Evolutionary conservation across 495 filamentous ascomycete species (phyloP).

Genomic region (Tuber calosporum): DNA sequence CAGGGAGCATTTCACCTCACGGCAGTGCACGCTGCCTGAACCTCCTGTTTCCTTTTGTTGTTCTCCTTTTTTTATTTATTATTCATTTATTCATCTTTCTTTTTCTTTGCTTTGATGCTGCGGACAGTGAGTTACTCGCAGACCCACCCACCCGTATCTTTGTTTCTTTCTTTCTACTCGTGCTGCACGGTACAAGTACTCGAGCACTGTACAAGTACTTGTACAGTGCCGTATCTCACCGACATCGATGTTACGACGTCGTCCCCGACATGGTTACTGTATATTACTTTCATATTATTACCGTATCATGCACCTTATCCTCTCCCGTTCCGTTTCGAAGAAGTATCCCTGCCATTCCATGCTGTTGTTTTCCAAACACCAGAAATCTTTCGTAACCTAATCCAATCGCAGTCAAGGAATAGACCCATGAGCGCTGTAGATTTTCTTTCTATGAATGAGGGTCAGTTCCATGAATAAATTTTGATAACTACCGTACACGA

Average conservation of each 20-base stretch:
- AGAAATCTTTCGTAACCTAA: neutral
- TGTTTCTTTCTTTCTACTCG: neutral
- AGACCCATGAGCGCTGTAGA: neutral
- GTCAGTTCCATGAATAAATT: too few relatives aligned
- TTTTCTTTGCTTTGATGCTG: neutral
- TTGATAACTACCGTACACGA: too few relatives aligned
- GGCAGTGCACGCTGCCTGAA: slow-evolving; percentile 1
- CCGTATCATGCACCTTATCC: neutral
- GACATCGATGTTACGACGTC: neutral
- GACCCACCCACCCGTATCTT: too few relatives aligned
- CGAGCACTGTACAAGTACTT: too few relatives aligned
- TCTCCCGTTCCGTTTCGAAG: neutral
- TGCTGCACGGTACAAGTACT: too few relatives aligned
- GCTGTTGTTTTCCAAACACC: neutral
- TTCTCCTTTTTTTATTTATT: neutral
- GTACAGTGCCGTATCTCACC: neutral
- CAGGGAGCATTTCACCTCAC: neutral
- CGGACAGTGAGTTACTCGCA: too few relatives aligned
- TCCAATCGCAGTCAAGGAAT: neutral
- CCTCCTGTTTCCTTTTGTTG: slow-evolving; percentile 1
- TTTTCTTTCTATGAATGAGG: neutral
- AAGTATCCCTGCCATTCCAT: neutral
- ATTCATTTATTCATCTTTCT: neutral
- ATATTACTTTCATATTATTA: too few relatives aligned
- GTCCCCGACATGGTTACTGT: neutral